Percentiles rank a stretch among this genome's conserved stretches.
Conservation (phyloP, 805 yeast genomes). For the Blastobotrys robertii region DNA sequence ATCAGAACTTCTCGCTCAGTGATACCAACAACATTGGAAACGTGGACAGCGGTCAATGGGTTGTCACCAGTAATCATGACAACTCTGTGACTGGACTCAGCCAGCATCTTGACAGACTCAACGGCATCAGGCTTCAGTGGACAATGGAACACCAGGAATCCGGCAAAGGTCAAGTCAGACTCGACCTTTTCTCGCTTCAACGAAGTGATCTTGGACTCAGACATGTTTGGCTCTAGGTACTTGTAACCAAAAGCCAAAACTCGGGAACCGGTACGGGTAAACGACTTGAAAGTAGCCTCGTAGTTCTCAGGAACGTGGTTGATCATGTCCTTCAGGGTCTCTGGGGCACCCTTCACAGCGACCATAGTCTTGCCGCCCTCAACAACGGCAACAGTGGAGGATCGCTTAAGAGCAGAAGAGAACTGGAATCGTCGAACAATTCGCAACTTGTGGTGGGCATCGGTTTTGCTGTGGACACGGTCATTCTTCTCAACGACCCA, state of each 20-base stretch:
- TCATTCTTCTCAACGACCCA: slow-evolving; percentile 81
- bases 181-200: slow-evolving; percentile 72
- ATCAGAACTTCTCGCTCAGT: slow-evolving; percentile 77
- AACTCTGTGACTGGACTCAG: slow-evolving; percentile 90
- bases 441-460: slow-evolving; percentile 40
- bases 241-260: slow-evolving; percentile 93
- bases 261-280: slow-evolving; percentile 92
- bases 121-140: slow-evolving; percentile 92
- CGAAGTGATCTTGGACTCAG: slow-evolving; percentile 43
- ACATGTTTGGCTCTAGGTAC: slow-evolving; percentile 42
- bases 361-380: slow-evolving; percentile 51
- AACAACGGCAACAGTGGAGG: slow-evolving; percentile 68
- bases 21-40: slow-evolving; percentile 86
- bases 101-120: slow-evolving; percentile 82
- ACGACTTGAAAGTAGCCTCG: slow-evolving; percentile 78
- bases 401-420: slow-evolving; percentile 90
- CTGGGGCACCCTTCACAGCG: slow-evolving; percentile 97
- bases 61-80: slow-evolving; percentile 99
- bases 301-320: slow-evolving; percentile 61
- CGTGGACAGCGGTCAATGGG: slow-evolving; percentile 96
- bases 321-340: slow-evolving; percentile 77
- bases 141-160: slow-evolving; percentile 93
- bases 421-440: slow-evolving; percentile 93
- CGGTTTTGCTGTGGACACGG: slow-evolving; percentile 41
- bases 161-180: slow-evolving; percentile 66